Base-by-base conservation (phyloP, 2,329 filamentous ascomycete species). In the Stromatinia cepivora region DNA sequence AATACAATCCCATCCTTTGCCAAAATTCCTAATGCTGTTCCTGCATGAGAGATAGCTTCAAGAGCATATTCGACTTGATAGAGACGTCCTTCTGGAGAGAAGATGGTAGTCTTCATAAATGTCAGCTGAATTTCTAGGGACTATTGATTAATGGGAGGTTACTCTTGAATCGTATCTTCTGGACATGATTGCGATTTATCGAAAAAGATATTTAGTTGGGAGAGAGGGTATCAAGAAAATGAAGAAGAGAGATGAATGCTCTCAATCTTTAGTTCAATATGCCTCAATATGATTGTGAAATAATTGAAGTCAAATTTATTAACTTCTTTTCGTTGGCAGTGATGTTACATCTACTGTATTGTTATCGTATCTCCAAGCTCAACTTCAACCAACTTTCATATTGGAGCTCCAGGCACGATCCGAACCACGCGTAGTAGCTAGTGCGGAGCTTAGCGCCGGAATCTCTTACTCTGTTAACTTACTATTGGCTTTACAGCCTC, bases 61-160 rank as follows among this genome's bases (percentile, higher is more conserved):
- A 99, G 88, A 36, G 95, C 96, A 86, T 99, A 99, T 88, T 99
- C 95, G 78, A 99, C 95, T 83, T 99, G 95, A 82, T 99, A 99
- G 72, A 99, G 88, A 79, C 95, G 94, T 74, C 95, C 95, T 84
- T 99, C 95, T 71, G 95, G 95, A 71, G 95, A 99, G 89, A 99
- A 99, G 87, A 99, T 99, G 80, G 95, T 99, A 77, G 95, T 99
- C 94, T 97, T 58, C 5, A 31, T 45, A 64, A 46, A 62, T 69
- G 70, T 79, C 70, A 79, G 76, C 70, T 66, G 57, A 69, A 57
- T 22, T 25, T 25, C 34, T 56, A 17, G 20, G 31, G 22, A n/a
- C 36, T 64, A 20, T 56, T 11, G 20, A 22, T 48, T 56, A 45
- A 48, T 31, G 54, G 67, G 70, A 81, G 83, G 90, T 81, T 86